Evolutionary conservation across 768 basidiomycete genomes (phyloP), one percentile per base, ranked within the genome.

Genomic region (Glaciozyma antarctica): DNA sequence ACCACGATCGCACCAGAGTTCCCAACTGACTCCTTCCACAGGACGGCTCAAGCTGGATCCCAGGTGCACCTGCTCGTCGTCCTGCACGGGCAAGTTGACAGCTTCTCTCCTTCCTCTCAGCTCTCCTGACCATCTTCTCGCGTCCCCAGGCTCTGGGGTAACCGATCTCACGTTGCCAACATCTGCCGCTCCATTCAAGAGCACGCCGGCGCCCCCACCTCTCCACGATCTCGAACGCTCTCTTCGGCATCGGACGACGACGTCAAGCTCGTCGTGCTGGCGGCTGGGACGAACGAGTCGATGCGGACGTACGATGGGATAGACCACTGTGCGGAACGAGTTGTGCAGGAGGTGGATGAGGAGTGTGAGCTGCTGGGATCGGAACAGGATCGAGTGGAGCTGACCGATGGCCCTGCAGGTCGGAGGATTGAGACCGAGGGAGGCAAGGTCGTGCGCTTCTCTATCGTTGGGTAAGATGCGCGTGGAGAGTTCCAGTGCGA

Each of bases 391-490:
- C 10, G 38, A 15, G 38, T n/a, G 8, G 38, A 41, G 38, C 38
- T 41, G 38, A 41, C 10, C 38, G 38, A 41, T 41, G 38, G 10
- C 38, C 12, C 7, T 12, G 38, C 12, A 41, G 38, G 38, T 41
- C 8, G 10, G 38, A 41, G 58, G 28, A 32, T 59, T 22, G 24
- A 17, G n/a, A 47, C 75, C 22, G 78, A 82, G 15, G 73, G 71
- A 19, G 85, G 83, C 8, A 80, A 79, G 21, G 87, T 92, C 8
- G 81, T 26, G 12, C 24, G 49, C 1, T 70, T 70, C 54, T 64
- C 63, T 3, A 70, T 70, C 24, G 69, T 70, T 38, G 69, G 69
- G 54, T 69, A 48, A 51, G 68, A 7, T 8, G 26, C 24, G 53
- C 8, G 22, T 22, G 22, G 2, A 15, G 10, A 6, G 21, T 3